Evolutionary conservation across 352 stramenopile genomes (phyloP).

Genomic region (Pythium aquatile): DNA sequence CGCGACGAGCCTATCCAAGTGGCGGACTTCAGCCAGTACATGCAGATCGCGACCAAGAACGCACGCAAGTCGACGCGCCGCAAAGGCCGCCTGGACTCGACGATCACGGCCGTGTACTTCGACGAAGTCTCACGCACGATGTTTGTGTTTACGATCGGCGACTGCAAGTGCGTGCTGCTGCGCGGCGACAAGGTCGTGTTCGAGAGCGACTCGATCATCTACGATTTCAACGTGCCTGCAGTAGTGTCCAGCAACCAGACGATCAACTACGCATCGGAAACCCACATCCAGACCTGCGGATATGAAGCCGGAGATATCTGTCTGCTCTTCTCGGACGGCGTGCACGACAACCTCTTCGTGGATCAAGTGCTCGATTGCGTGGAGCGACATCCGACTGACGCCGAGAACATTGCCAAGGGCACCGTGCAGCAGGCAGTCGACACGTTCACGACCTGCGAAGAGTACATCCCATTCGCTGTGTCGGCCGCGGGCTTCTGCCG

Average conservation of each 20-base stretch:
- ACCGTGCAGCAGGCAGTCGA: conserved; percentile 66
- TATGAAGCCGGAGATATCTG: conserved; percentile 81
- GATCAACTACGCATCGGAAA: conserved; percentile 75
- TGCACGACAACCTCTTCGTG: conserved; percentile 87
- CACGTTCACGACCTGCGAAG: conserved; percentile 58
- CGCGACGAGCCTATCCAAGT: conserved; percentile 52
- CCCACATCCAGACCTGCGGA: conserved; percentile 68
- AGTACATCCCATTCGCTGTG: conserved; percentile 86
- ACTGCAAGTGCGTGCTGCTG: conserved; percentile 87
- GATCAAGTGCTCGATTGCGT: conserved; percentile 77
- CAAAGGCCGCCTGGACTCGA: conserved; percentile 83
- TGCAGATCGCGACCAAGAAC: conserved; percentile 70
- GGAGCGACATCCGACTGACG: conserved; percentile 39
- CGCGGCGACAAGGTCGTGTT: conserved; percentile 67
- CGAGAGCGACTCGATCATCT: conserved; percentile 88
- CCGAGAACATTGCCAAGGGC: conserved; percentile 74
- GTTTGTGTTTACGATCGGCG: conserved; percentile 84
- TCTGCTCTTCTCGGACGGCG: conserved; percentile 83
- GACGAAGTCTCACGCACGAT: conserved; percentile 67
- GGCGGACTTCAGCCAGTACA: conserved; percentile 60
- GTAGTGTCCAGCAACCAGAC: conserved; percentile 85
- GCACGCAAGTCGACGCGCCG: conserved; percentile 69
- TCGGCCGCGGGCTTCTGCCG: conserved; percentile 79
- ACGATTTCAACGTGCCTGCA: conserved; percentile 88
- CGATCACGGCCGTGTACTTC: conserved; percentile 79